Percentiles rank a stretch among this genome's conserved stretches.
Conservation (phyloP, 257 asterid genomes). For the Solanum pimpinellifolium region DNA sequence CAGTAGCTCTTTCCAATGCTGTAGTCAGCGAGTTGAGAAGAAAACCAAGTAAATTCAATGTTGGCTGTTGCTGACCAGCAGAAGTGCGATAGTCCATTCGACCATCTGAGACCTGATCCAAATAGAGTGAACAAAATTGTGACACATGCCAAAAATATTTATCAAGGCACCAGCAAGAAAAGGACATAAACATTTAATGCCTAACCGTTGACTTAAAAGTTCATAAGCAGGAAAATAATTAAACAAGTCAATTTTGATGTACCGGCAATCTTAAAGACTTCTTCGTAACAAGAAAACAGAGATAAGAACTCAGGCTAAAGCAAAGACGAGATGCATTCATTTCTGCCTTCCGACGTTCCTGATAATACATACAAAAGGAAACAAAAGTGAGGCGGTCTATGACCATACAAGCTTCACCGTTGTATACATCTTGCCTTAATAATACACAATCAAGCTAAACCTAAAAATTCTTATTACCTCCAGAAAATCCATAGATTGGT, state of each 20-base stretch:
- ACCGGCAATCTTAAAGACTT: conserved; percentile 78
- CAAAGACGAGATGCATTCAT: conserved; percentile 60
- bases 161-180: not conserved
- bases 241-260: not conserved
- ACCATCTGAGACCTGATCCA: conserved; percentile 57
- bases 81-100: conserved; percentile 33
- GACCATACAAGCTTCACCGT: not conserved
- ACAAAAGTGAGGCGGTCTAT: not conserved
- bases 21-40: conserved; percentile 54
- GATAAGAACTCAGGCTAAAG: conserved; percentile 90
- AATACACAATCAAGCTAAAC: not conserved
- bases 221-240: not conserved
- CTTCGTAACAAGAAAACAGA: conserved; percentile 70
- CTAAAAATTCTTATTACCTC: conserved; percentile 39
- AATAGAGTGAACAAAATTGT: not conserved
- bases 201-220: not conserved
- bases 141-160: not conserved
- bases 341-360: conserved; percentile 62
- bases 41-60: conserved; percentile 44
- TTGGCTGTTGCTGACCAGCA: conserved; percentile 66
- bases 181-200: not conserved
- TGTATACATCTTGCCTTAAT: not conserved
- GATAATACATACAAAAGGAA: conserved; percentile 14
- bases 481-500: conserved; percentile 25
- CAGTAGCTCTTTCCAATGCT: conserved; percentile 66